A percentile compares a stretch with the other conserved stretches of the same genome.
These are phyloP conservation scores for Penicillium sp. DNA, from an alignment of 2,329 filamentous ascomycete species.

Conservation along the genomic window DNA sequence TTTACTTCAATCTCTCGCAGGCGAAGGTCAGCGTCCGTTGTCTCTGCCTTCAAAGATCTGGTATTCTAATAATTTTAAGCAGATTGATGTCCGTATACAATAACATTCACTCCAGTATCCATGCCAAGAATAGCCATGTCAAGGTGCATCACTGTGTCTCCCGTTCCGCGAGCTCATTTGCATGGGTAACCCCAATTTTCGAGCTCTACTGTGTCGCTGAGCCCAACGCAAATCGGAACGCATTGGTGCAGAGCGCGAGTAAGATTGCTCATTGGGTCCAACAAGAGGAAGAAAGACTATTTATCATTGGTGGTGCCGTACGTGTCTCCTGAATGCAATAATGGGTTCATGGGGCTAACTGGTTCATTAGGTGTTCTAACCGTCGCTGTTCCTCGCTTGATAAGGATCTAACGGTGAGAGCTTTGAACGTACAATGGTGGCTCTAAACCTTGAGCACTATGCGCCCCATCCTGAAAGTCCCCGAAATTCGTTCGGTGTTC, in stretches of 20 bases:
- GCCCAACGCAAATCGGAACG: conserved; percentile 61
- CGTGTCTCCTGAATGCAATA: conserved; percentile 16
- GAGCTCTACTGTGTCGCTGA: conserved; percentile 96
- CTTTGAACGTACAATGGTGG: not conserved
- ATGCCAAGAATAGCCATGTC: conserved; percentile 78
- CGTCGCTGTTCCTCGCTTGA: not conserved
- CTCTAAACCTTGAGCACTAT: not conserved
- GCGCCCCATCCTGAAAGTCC: not conserved
- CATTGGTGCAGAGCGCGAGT: conserved; percentile 82
- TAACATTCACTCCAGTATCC: conserved; percentile 79
- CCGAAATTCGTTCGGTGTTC: not conserved
- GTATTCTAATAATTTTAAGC: conserved; percentile 3
- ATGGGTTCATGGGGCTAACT: conserved; percentile 3
- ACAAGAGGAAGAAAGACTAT: conserved; percentile 87
- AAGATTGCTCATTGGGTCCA: conserved; percentile 89
- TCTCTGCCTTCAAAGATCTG: not conserved
- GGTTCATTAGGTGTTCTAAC: conserved; percentile 26
- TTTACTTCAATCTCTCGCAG: conserved; percentile 63
- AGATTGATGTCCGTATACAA: conserved; percentile 82
- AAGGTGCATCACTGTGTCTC: conserved; percentile 82
- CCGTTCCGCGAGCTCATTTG: conserved; percentile 75
- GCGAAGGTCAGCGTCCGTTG: conserved; percentile 53
- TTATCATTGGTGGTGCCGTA: conserved; percentile 97
- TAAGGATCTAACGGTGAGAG: not conserved
- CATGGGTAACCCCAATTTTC: conserved; percentile 88